Percentiles rank a stretch among this genome's conserved stretches.
Conservation (phyloP, 208 protist species). For the Trypanosoma platydactyli region DNA sequence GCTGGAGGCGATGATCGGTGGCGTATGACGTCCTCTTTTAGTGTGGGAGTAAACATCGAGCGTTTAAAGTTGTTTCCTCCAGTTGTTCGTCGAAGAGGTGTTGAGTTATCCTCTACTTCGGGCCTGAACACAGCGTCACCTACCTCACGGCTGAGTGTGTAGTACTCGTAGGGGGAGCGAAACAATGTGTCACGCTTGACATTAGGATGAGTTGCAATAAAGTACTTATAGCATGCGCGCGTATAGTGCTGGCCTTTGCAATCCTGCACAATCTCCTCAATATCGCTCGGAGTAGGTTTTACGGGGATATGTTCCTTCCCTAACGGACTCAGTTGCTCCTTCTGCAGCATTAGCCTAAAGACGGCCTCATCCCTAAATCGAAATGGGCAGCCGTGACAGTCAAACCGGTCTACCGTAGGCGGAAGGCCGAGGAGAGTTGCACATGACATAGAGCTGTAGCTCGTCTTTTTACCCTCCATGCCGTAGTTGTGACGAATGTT, state of each 20-base stretch:
- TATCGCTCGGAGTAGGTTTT: constrained; percentile 51
- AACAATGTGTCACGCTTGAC: constrained; percentile 84
- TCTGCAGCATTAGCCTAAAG: constrained; percentile 51
- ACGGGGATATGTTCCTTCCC: constrained; percentile 51
- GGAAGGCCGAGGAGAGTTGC: constrained; percentile 80
- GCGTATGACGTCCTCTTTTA: constrained; percentile 57
- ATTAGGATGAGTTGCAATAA: constrained; percentile 82
- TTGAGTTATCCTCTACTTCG: constrained; percentile 5
- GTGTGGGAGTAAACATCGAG: constrained; percentile 33
- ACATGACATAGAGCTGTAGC: constrained; percentile 85
- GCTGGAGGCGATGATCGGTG: constrained; percentile 16
- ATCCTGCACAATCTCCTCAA: constrained; percentile 89
- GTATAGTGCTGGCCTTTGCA: constrained; percentile 88
- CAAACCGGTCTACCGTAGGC: constrained; percentile 69
- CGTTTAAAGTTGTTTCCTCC: constrained; percentile 31
- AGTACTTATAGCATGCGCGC: constrained; percentile 91
- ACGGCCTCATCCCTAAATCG: constrained; percentile 73
- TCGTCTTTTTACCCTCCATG: constrained; percentile 90
- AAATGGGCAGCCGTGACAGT: constrained; percentile 93
- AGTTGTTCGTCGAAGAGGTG: constrained; percentile 1
- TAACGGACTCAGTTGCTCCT: constrained; percentile 58
- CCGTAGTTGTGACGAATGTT: constrained; percentile 91
- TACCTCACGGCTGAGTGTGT: constrained; percentile 60
- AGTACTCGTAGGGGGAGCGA: constrained; percentile 88
- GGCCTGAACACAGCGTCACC: constrained; percentile 21